Evolutionary conservation across 371 early-diverging fungal species (phyloP).

Genomic region (Conidiobolus incongruus): DNA sequence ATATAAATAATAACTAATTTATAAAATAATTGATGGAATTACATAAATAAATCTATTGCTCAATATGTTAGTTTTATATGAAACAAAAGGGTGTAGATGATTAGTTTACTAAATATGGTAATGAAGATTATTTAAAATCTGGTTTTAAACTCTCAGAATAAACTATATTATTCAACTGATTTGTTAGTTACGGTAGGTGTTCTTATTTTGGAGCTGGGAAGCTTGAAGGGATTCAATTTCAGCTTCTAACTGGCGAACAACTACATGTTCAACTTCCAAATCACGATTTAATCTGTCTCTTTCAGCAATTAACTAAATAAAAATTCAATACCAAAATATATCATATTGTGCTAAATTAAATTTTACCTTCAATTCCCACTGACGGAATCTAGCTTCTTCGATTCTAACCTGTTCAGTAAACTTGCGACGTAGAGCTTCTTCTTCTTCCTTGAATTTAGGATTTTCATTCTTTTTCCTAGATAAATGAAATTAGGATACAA

Average conservation of each 20-base stretch:
- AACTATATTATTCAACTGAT: no score
- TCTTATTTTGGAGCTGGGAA: background rate
- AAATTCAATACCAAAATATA: background rate
- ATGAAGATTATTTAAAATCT: no score
- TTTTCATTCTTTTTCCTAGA: constrained; percentile 36
- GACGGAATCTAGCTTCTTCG: constrained; percentile 87
- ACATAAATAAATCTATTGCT: no score
- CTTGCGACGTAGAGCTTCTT: constrained; percentile 69
- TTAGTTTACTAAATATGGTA: no score
- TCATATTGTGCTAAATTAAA: background rate
- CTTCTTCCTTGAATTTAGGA: constrained; percentile 80
- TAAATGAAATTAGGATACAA: no score
- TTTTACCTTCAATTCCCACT: constrained; percentile 83
- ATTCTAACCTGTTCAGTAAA: constrained; percentile 87
- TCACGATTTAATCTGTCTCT: constrained; percentile 89
- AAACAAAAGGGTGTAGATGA: no score
- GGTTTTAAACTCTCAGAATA: no score
- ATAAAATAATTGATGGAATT: no score
- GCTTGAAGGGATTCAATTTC: constrained; percentile 30
- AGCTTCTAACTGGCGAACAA: constrained; percentile 65
- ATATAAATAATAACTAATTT: no score
- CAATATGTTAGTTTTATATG: no score
- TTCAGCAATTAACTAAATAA: constrained; percentile 62
- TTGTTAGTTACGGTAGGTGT: constrained; percentile 1
- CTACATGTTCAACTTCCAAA: constrained; percentile 72